These are phyloP conservation scores for Friedmanniomyces simplex DNA, from an alignment of 495 filamentous ascomycete species.

Conservation along the genomic window DNA sequence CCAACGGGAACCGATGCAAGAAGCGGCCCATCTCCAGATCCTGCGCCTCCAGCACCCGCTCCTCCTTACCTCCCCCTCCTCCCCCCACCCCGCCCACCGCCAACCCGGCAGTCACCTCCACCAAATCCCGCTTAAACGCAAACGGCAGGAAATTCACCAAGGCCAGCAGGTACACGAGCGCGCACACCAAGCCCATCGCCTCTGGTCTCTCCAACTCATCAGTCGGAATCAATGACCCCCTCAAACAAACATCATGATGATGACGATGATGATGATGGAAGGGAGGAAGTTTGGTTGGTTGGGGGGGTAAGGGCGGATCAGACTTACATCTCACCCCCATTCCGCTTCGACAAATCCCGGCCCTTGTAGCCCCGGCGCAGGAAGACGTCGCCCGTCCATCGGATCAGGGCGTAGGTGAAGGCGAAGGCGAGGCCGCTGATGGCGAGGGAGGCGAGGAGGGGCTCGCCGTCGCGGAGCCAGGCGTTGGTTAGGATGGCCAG, in stretches of 20 bases:
- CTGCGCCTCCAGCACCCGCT: constrained; percentile 57
- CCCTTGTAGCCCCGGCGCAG: constrained; percentile 84
- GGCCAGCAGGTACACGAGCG: constrained; percentile 76
- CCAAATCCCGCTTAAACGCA: constrained; percentile 95
- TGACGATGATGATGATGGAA: too few relatives aligned
- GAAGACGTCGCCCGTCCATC: constrained; percentile 90
- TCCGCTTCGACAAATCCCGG: constrained; percentile 75
- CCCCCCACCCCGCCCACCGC: too few relatives aligned
- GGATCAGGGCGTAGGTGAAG: constrained; percentile 68
- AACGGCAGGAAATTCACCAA: constrained; percentile 92
- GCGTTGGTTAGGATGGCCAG: constrained; percentile 69
- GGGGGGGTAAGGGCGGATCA: neutral
- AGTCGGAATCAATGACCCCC: constrained; percentile 4
- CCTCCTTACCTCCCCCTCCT: constrained; percentile 86
- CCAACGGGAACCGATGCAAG: constrained; percentile 85
- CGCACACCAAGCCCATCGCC: constrained; percentile 94
- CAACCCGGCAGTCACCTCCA: constrained; percentile 87
- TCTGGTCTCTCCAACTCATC: constrained; percentile 53
- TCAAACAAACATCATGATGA: too few relatives aligned
- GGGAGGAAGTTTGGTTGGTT: too few relatives aligned
- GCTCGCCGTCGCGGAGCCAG: constrained; percentile 75
- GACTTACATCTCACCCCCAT: constrained; percentile 60
- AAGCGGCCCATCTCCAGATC: constrained; percentile 67
- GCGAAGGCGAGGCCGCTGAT: constrained; percentile 78
- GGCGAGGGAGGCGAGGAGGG: constrained; percentile 76